Evolutionary conservation across 1,284 basidiomycete genomes (phyloP).

Genomic region (Marasmius tenuissimus): DNA sequence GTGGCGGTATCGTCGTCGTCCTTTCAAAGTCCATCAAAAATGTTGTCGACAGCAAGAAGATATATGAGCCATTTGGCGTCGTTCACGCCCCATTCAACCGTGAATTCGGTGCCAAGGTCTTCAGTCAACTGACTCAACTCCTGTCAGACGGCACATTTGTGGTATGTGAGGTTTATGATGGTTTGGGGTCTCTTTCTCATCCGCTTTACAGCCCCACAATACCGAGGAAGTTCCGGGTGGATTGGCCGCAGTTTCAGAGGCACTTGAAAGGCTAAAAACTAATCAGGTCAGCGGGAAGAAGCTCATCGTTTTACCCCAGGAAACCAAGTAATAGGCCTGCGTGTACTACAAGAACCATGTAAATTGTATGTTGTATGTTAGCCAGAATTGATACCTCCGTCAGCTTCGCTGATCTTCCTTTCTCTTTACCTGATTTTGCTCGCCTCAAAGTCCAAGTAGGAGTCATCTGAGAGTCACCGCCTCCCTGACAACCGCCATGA

Average conservation of each 20-base stretch:
- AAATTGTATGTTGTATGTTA: too few relatives aligned
- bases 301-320: slow-evolving; percentile 8
- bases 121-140: background rate
- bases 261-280: slow-evolving; percentile 5
- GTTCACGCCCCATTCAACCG: slow-evolving; percentile 1
- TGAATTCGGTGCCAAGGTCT: slow-evolving; percentile 1
- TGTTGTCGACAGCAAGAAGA: slow-evolving; percentile 1
- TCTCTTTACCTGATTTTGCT: too few relatives aligned
- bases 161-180: background rate
- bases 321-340: background rate
- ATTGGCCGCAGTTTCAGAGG: background rate
- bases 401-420: too few relatives aligned
- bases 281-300: slow-evolving; percentile 7
- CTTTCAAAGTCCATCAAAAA: background rate
- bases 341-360: too few relatives aligned
- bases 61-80: background rate
- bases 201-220: background rate
- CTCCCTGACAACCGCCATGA: too few relatives aligned
- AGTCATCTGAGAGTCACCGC: too few relatives aligned
- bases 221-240: slow-evolving; percentile 6
- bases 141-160: slow-evolving; percentile 2
- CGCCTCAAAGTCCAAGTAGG: too few relatives aligned
- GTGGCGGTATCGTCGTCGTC: background rate
- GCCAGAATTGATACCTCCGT: too few relatives aligned
- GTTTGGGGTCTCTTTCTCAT: background rate